These are phyloP conservation scores for Bullera alba DNA, from an alignment of 768 basidiomycete genomes.

Conservation along the genomic window DNA sequence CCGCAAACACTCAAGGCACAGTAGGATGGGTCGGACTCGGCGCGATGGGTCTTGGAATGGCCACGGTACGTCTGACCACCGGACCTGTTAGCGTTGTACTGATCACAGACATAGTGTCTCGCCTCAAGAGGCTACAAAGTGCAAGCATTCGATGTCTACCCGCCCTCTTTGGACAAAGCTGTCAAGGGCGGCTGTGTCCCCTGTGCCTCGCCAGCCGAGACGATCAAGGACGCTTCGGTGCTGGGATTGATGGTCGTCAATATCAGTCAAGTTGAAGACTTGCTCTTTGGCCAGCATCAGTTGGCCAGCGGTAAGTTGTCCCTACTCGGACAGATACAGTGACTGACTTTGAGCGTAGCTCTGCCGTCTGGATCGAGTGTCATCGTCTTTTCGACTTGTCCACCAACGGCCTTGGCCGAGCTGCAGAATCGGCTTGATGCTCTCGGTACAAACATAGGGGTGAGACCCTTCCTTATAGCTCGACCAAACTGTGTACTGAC, in stretches of 20 bases:
- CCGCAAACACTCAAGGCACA: slow-evolving; percentile 7
- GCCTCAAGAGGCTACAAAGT: slow-evolving; percentile 26
- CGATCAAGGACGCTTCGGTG: slow-evolving; percentile 25
- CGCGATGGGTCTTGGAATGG: slow-evolving; percentile 40
- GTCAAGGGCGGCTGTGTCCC: slow-evolving; percentile 24
- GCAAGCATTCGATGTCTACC: slow-evolving; percentile 38
- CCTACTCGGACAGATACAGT: neutral
- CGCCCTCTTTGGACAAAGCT: slow-evolving; percentile 36
- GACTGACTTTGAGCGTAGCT: slow-evolving; percentile 6
- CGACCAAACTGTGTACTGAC: neutral
- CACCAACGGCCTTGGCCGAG: slow-evolving; percentile 22
- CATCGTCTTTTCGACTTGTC: slow-evolving; percentile 40
- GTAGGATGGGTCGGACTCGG: slow-evolving; percentile 38
- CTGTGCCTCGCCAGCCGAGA: slow-evolving; percentile 15
- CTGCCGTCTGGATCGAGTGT: slow-evolving; percentile 25
- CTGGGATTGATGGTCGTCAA: slow-evolving; percentile 41
- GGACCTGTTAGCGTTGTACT: neutral
- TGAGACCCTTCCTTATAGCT: slow-evolving; percentile 18
- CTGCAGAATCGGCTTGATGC: slow-evolving; percentile 27
- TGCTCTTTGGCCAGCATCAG: slow-evolving; percentile 21
- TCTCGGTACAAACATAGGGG: slow-evolving; percentile 27
- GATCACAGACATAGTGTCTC: slow-evolving; percentile 11
- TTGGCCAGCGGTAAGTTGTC: slow-evolving; percentile 20
- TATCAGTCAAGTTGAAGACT: slow-evolving; percentile 32
- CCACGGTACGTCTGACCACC: slow-evolving; percentile 27